These are phyloP conservation scores for Paradendryphiella salina DNA, from an alignment of 2,329 filamentous ascomycete genomes.

Conservation along the genomic window DNA sequence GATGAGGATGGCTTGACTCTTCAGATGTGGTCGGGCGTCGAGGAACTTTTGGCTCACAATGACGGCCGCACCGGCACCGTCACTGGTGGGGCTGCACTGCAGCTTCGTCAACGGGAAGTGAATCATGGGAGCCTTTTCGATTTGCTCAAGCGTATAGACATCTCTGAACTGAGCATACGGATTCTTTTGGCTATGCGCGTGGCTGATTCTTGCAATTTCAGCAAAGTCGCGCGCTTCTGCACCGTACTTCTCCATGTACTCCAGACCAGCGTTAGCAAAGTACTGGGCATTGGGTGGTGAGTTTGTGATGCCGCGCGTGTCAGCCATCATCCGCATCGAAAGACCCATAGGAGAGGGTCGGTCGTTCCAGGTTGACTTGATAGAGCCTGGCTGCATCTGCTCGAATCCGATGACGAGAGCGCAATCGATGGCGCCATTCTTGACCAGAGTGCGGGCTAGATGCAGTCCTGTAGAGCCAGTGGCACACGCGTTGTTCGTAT, in stretches of 20 bases:
- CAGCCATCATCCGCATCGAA: slow-evolving; percentile 75
- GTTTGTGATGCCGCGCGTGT: slow-evolving; percentile 75
- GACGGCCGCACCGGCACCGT: slow-evolving; percentile 85
- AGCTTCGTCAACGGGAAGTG: slow-evolving; percentile 88
- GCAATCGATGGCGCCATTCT: slow-evolving; percentile 79
- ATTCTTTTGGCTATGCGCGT: slow-evolving; percentile 84
- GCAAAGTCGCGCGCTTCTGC: slow-evolving; percentile 84
- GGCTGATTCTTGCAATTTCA: slow-evolving; percentile 89
- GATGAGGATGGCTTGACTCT: slow-evolving; percentile 77
- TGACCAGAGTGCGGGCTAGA: slow-evolving; percentile 77
- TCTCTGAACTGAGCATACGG: slow-evolving; percentile 95
- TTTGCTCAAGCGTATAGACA: slow-evolving; percentile 82
- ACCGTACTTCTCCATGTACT: slow-evolving; percentile 95
- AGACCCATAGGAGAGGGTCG: slow-evolving; percentile 76
- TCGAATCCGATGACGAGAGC: slow-evolving; percentile 92
- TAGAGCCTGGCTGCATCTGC: slow-evolving; percentile 90
- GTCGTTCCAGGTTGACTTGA: slow-evolving; percentile 81
- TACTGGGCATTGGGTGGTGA: slow-evolving; percentile 85
- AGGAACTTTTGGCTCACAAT: slow-evolving; percentile 88
- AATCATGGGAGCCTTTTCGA: slow-evolving; percentile 75
- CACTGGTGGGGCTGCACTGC: slow-evolving; percentile 93
- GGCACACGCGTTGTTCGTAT: slow-evolving; percentile 97
- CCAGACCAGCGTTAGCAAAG: slow-evolving; percentile 88
- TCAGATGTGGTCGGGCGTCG: slow-evolving; percentile 77
- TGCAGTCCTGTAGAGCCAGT: slow-evolving; percentile 87